Evolutionary conservation across 805 yeast species (phyloP), one percentile per base, ranked within the genome.

Genomic region (Zygosaccharomyces kombuchaensis): DNA sequence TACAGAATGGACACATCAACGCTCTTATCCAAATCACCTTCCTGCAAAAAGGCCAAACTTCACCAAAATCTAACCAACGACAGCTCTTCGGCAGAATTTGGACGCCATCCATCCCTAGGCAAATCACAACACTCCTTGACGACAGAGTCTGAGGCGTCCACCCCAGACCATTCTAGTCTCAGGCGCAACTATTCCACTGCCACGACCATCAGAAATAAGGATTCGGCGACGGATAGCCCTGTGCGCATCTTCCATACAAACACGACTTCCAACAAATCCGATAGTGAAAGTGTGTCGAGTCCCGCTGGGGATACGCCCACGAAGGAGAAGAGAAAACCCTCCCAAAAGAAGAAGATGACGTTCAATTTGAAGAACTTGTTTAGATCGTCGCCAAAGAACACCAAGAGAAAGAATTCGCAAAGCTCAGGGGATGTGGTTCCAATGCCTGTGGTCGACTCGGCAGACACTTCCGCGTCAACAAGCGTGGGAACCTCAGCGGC

Each of bases 291-390:
- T 38, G 23, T 27, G 10, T n/a, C 19, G 23, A 27, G 23, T 16
- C 31, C 34, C 3, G 22, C 41, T 9, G 26, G 27, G 31, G 34
- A 27, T 38, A 38, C 41, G 12, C 41, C 41, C 6, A 38, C 41
- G 13, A 38, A 38, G 34, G 22, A 27, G 14, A 14, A n/a, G 6
- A 9, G 17, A 30, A 22, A 35, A n/a, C 2, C 30, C n/a, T 14
- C 14, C 29, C 66, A 63, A 43, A 57, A 56, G 39, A 58, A 60
- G 40, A 62, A 63, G 46, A 47, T 59, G 3, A 55, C 66, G 19
- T 57, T 55, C 22, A 62, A 66, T 2, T 43, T 65, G 19, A 65
- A 58, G 40, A 62, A 54, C 34, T 40, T 65, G 16, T 65, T 65
- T 48, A 60, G 52, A 44, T 59, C 65, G 2, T 65, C 67, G 2